Evolutionary conservation across 306 rosid genomes (phyloP).

Genomic region (Castanea crenata): DNA sequence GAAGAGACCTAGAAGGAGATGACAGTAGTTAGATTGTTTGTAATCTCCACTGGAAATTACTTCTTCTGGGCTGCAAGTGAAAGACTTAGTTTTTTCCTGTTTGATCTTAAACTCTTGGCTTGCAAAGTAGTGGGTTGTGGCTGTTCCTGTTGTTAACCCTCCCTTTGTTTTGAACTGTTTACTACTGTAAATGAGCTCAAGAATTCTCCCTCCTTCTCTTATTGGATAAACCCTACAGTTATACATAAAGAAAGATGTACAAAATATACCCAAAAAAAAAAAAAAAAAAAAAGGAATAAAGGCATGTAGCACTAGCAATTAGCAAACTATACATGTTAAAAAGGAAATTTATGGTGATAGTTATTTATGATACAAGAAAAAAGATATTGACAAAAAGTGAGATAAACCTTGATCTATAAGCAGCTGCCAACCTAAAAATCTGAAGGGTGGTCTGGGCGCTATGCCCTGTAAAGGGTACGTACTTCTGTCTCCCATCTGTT

Average conservation of each 20-base stretch:
- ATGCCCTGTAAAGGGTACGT: constrained; percentile 73
- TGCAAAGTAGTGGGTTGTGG: constrained; percentile 88
- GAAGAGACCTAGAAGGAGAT: constrained; percentile 83
- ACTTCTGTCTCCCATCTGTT: constrained; percentile 89
- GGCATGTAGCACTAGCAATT: too few species aligned
- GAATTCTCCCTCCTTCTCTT: constrained; percentile 69
- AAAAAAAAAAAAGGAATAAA: too few species aligned
- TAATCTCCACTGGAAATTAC: constrained; percentile 79
- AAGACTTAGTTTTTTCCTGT: constrained; percentile 63
- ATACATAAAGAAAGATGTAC: background rate
- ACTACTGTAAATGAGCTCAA: constrained; percentile 92
- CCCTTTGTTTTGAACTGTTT: constrained; percentile 70
- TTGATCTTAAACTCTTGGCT: constrained; percentile 87
- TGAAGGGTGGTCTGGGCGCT: constrained; percentile 94
- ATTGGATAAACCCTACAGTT: constrained; percentile 59
- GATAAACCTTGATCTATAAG: constrained; percentile 77
- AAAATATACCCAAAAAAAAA: background rate
- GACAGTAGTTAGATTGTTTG: constrained; percentile 81
- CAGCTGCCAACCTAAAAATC: constrained; percentile 78
- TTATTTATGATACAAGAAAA: too few species aligned
- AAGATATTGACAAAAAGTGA: background rate
- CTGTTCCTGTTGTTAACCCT: constrained; percentile 72
- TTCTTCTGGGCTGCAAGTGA: constrained; percentile 84
- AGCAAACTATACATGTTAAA: too few species aligned
- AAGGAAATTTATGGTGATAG: too few species aligned